Conservation (phyloP, 129 eudicot species). For the Artemisia argyi region DNA sequence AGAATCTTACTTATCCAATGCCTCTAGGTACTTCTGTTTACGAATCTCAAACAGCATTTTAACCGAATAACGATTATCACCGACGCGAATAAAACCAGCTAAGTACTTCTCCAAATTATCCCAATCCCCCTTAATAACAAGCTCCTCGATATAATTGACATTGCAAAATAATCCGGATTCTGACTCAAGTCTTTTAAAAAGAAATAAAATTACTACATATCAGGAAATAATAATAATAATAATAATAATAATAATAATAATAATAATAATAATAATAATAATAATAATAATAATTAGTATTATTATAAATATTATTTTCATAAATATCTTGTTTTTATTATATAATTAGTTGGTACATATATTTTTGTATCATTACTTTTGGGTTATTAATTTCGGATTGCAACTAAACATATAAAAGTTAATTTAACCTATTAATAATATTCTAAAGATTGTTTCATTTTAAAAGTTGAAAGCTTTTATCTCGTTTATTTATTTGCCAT, state of each 20-base stretch:
- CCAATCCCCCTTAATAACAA: conserved; percentile 52
- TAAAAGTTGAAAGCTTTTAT: too few species aligned
- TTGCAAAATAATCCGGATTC: conserved; percentile 53
- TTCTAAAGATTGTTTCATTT: too few species aligned
- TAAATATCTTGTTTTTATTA: not conserved
- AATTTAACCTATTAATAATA: too few species aligned
- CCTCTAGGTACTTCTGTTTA: conserved; percentile 65
- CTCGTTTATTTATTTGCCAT: too few species aligned
- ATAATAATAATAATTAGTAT: not conserved
- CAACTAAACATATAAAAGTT: too few species aligned
- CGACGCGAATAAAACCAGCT: conserved; percentile 43
- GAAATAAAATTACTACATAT: conserved; percentile 12
- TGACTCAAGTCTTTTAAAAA: conserved; percentile 55
- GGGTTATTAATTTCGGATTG: too few species aligned
- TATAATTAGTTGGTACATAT: too few species aligned
- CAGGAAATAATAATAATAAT: not conserved
- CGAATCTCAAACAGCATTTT: conserved; percentile 60
- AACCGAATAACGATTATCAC: conserved; percentile 47
- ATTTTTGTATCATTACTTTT: too few species aligned
- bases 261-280: not conserved
- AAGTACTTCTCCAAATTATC: conserved; percentile 57
- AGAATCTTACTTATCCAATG: conserved; percentile 45
- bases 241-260: not conserved
- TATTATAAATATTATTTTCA: not conserved
- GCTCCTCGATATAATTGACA: conserved; percentile 54